A percentile compares a stretch with the other conserved stretches of the same genome.
Evolutionary conservation across 768 basidiomycete species (phyloP).

Genomic region (Kockovaella imperatae): DNA sequence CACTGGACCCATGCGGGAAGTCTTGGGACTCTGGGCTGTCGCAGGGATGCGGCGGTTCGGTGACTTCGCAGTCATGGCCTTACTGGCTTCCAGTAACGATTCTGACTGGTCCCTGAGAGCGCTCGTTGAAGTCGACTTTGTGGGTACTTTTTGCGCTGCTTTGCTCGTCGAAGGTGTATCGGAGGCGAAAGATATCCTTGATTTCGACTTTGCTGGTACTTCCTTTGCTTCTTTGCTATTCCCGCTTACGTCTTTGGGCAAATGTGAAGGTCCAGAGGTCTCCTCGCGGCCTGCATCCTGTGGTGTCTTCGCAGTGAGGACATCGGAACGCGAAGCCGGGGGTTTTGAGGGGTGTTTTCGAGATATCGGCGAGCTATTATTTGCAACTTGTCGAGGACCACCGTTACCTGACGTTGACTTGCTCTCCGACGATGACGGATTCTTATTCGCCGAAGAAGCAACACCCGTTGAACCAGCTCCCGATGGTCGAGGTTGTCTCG

Average conservation of each 20-base stretch:
- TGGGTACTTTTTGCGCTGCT: background rate
- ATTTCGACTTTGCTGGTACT: background rate
- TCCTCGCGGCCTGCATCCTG: background rate
- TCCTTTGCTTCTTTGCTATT: background rate
- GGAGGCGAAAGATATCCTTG: background rate
- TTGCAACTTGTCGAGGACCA: too few species aligned
- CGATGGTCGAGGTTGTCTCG: background rate
- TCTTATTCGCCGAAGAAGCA: background rate
- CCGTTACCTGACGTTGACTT: too few species aligned
- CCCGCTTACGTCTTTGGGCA: too few species aligned
- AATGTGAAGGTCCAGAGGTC: background rate
- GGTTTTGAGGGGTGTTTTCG: too few species aligned
- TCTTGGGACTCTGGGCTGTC: too few species aligned
- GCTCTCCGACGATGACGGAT: background rate
- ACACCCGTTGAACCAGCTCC: background rate
- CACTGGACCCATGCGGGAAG: slow-evolving; percentile 1
- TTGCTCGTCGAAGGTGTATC: background rate
- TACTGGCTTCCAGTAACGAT: too few species aligned
- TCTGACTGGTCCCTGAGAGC: background rate
- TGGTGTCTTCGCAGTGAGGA: too few species aligned
- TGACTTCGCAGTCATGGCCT: too few species aligned
- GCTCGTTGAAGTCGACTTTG: too few species aligned
- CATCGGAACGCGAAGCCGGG: too few species aligned
- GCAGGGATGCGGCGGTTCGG: too few species aligned
- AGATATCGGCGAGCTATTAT: too few species aligned